These are phyloP conservation scores for Suillus tomentosus DNA, from an alignment of 768 basidiomycete species.

Conservation along the genomic window DNA sequence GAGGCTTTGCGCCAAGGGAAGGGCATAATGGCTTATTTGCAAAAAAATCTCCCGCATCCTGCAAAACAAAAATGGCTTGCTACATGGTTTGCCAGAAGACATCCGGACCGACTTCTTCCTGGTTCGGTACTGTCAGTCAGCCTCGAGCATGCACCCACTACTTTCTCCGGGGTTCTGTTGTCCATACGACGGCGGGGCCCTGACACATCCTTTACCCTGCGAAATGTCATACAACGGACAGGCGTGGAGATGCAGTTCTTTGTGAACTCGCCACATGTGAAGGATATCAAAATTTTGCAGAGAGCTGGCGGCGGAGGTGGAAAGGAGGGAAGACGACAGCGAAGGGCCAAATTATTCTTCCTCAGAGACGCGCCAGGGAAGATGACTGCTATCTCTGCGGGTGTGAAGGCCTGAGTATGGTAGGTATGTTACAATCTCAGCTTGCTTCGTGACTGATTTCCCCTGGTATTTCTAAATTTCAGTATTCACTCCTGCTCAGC, in stretches of 20 bases:
- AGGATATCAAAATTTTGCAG: conserved; percentile 81
- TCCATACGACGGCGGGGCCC: conserved; percentile 79
- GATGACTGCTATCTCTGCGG: conserved; percentile 73
- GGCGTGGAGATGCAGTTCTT: conserved; percentile 95
- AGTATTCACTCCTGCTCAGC: not conserved
- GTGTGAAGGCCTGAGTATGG: conserved; percentile 27
- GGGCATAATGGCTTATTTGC: conserved; percentile 77
- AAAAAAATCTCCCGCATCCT: conserved; percentile 61
- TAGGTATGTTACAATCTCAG: not conserved
- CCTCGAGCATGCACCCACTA: conserved; percentile 73
- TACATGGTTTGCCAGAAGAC: conserved; percentile 71
- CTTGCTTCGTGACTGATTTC: not conserved
- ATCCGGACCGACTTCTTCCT: conserved; percentile 66
- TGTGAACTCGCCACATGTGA: conserved; percentile 82
- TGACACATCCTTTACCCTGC: conserved; percentile 85
- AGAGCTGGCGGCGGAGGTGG: conserved; percentile 44
- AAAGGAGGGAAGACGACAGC: conserved; percentile 57
- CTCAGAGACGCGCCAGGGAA: conserved; percentile 81
- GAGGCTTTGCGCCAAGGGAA: conserved; percentile 62
- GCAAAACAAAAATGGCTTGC: conserved; percentile 70
- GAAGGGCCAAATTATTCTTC: conserved; percentile 82
- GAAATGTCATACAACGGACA: conserved; percentile 89
- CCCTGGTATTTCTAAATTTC: not conserved
- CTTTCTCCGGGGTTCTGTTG: conserved; percentile 89
- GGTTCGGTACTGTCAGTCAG: conserved; percentile 87